These are phyloP conservation scores for Cyamopsis tetragonoloba DNA, from an alignment of 306 rosid genomes.

Conservation along the genomic window DNA sequence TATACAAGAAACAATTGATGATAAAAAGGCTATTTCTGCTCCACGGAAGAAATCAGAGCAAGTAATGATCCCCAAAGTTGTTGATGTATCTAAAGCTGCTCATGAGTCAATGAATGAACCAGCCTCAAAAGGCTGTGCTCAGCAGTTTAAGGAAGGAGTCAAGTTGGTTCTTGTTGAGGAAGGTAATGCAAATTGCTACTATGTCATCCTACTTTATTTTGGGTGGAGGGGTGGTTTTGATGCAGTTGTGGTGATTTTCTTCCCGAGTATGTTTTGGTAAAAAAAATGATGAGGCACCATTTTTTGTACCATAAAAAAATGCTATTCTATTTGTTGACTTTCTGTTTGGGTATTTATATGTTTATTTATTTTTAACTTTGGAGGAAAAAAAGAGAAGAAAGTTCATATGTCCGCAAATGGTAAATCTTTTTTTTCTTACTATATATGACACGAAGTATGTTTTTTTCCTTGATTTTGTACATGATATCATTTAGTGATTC, in stretches of 20 bases:
- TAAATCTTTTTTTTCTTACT: constrained; percentile 30
- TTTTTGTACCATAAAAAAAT: not conserved
- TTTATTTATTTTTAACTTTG: constrained; percentile 21
- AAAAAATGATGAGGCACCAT: not conserved
- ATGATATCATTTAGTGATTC: not conserved
- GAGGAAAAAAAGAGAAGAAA: constrained; percentile 96
- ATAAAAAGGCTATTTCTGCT: constrained; percentile 50
- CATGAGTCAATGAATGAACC: constrained; percentile 80
- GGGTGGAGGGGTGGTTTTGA: too few species aligned
- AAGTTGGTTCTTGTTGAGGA: constrained; percentile 70
- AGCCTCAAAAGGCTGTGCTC: constrained; percentile 88
- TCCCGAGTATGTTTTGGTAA: not conserved
- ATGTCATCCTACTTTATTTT: not conserved
- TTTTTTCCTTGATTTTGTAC: not conserved
- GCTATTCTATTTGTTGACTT: not conserved
- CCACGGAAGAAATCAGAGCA: constrained; percentile 59
- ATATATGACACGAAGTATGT: not conserved
- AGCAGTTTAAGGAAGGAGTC: constrained; percentile 85
- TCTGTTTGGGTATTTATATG: constrained; percentile 5
- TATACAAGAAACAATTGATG: constrained; percentile 42
- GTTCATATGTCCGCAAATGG: constrained; percentile 71
- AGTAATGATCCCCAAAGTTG: constrained; percentile 42
- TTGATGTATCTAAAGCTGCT: constrained; percentile 84
- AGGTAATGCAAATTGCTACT: constrained; percentile 50
- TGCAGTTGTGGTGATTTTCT: too few species aligned